Conservation (phyloP, 2,329 filamentous ascomycete species). For the Trichoderma koningii region DNA sequence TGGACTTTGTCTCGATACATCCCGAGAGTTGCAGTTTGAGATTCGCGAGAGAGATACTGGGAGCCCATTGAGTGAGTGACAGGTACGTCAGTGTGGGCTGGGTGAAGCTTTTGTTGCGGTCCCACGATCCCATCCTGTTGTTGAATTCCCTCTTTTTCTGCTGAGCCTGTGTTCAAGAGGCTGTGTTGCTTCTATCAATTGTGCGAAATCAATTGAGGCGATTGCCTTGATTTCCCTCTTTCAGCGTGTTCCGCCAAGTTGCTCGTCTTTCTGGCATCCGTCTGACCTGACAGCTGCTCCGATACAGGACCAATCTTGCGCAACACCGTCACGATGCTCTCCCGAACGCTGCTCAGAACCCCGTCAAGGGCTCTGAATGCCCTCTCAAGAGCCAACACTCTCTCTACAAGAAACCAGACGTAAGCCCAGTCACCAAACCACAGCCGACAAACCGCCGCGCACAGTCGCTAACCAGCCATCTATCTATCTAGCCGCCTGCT, state of each 20-base stretch:
- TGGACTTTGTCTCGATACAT: not conserved
- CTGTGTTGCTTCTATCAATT: not conserved
- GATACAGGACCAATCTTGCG: conserved; percentile 14
- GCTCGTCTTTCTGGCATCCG: not conserved
- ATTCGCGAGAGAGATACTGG: not conserved
- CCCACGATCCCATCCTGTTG: not conserved
- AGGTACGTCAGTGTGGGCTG: conserved; percentile 10
- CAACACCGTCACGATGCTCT: conserved; percentile 30
- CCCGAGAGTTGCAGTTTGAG: not conserved
- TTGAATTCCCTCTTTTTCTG: not conserved
- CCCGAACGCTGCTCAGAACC: conserved; percentile 29
- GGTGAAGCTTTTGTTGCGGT: not conserved
- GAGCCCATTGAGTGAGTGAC: not conserved
- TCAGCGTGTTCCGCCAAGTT: not conserved
- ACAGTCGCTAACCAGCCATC: not conserved
- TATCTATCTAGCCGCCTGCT: conserved; percentile 49
- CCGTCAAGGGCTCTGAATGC: conserved; percentile 25
- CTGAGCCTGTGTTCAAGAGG: not conserved
- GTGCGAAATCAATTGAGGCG: not conserved
- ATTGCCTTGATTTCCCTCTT: not conserved
- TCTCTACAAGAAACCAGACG: conserved; percentile 28
- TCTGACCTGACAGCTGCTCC: conserved; percentile 3
- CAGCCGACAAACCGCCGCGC: not conserved
- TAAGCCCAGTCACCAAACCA: conserved; percentile 13
- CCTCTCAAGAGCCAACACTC: conserved; percentile 28